Evolutionary conservation across 176 grass and related monocot species (phyloP), one percentile per base, ranked within the genome.

Genomic region (Hsuehochloa calcarea): DNA sequence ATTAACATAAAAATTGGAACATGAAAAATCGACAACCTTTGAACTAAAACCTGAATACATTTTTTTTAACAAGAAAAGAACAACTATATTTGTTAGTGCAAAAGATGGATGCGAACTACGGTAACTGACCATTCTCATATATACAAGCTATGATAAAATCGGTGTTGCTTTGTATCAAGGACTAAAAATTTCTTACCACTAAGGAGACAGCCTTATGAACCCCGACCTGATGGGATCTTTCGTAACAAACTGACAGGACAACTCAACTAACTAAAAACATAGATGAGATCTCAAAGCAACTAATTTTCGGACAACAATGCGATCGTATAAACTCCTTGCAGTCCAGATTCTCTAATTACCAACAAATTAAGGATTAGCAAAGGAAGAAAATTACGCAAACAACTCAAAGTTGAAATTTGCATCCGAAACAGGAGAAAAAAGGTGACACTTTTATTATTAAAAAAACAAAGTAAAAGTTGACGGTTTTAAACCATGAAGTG

Each of bases 211-310:
- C 12, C 22, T 61, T 23, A 70, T 44, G 22, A 44, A 47, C 11
- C 45, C 0, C 45, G 11, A 47, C 68, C 20, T 51, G 45, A 73
- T 31, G 26, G 70, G 45, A 34, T 73, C 46, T 73, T 34, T 3
- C 41, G 8, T 79, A 64, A 64, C 58, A 44, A 79, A 46, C 58
- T 46, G 40, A 79, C 76, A 79, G 59, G 16, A 79, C 76, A 64
- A 3, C 13, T 39, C 76, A 79, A 22, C 76, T 17, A 76, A 59
- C 74, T 59, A 75, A 27, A 78, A 78, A 41, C 58, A 64, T 29
- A 31, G 76, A 62, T 31, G 76, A 79, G 23, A 34, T 39, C 25
- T 79, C 14, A 31, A 79, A 78, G 56, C 54, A 78, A 62, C 75
- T 25, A 17, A 78, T 3, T 78, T 31, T 17, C 31, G 3, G 75